Evolutionary conservation across 345 rosid species (phyloP).

Genomic region (Syzygium jambos): DNA sequence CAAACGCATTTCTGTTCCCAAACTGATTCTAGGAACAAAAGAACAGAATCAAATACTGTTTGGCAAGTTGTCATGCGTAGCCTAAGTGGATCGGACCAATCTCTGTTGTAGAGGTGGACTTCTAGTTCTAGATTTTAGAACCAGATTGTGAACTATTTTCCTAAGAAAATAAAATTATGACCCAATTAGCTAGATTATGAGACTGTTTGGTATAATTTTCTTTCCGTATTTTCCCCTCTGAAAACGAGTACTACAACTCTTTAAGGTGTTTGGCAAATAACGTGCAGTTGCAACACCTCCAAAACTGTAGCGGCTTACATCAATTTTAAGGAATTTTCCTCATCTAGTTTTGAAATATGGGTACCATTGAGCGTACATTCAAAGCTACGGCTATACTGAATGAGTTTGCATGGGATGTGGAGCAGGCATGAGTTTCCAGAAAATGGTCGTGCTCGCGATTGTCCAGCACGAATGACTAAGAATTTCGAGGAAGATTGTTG

Average conservation of each 20-base stretch:
- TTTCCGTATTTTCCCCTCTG: rapidly evolving
- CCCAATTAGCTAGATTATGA: background rate
- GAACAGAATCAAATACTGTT: no score
- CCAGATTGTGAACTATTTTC: no score
- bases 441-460: background rate
- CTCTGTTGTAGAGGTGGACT: background rate
- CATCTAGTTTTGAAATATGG: background rate
- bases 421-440: background rate
- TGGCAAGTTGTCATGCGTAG: no score
- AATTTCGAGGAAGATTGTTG: background rate
- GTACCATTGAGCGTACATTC: background rate
- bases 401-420: background rate
- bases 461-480: background rate
- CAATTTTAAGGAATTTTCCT: background rate
- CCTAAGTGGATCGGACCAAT: background rate
- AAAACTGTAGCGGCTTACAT: background rate
- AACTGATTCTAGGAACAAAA: no score
- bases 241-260: background rate
- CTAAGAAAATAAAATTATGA: no score
- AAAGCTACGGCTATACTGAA: background rate
- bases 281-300: background rate
- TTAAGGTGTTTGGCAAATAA: background rate
- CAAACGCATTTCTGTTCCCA: no score
- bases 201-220: background rate
- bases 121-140: background rate